These are phyloP conservation scores for Tolypocladium tundrense DNA, from an alignment of 2,329 filamentous ascomycete genomes.

Conservation along the genomic window DNA sequence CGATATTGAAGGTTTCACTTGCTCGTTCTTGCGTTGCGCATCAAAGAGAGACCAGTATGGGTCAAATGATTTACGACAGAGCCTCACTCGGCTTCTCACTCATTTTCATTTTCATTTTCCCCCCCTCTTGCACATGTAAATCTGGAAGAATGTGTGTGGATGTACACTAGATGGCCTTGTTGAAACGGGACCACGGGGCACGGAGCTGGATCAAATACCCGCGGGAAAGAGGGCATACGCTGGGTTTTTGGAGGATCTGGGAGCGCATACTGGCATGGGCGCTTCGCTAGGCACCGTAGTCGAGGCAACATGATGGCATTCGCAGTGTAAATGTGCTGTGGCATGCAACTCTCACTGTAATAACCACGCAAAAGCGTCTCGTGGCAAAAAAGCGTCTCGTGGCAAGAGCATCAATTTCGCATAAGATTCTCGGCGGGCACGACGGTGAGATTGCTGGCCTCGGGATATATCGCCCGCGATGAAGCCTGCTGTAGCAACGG, in stretches of 20 bases:
- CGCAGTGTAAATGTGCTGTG: neutral
- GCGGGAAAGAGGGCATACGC: neutral
- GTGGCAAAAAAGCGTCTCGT: neutral
- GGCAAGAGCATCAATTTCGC: neutral
- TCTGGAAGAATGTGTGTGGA: neutral
- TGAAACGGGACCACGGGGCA: neutral
- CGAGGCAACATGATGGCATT: neutral
- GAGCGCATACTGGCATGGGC: neutral
- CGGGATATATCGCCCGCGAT: neutral
- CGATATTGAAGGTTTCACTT: neutral
- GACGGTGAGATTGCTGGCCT: neutral
- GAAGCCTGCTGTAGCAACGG: neutral
- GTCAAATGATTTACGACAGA: constrained; percentile 1
- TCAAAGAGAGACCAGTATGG: neutral
- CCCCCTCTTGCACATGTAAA: neutral
- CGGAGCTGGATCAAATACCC: neutral
- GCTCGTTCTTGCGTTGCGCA: neutral
- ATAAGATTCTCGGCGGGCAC: neutral
- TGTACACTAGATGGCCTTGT: neutral
- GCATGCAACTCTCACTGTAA: neutral
- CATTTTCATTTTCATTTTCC: neutral
- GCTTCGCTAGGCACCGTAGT: neutral
- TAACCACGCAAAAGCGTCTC: neutral
- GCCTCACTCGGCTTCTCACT: neutral
- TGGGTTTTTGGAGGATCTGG: neutral